Evolutionary conservation across 768 basidiomycete species (phyloP).

Genomic region (Lyophyllum shimeji): DNA sequence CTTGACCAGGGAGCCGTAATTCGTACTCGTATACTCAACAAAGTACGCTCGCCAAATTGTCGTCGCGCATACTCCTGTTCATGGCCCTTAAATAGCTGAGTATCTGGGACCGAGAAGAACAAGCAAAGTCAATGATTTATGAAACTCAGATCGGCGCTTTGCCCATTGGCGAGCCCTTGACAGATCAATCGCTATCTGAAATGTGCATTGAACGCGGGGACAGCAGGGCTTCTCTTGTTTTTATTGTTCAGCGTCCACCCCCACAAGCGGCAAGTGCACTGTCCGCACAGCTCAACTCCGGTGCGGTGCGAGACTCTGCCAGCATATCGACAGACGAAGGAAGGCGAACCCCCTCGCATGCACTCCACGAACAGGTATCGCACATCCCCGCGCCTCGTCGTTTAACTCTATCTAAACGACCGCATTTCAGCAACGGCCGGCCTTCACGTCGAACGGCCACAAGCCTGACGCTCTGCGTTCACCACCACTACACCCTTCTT

Average conservation of each 20-base stretch:
- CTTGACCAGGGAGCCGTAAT: conserved; percentile 18
- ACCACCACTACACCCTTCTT: conserved; percentile 3
- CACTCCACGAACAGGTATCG: conserved; percentile 13
- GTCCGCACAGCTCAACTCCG: conserved; percentile 4
- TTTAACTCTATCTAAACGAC: background rate
- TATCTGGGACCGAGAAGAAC: conserved; percentile 14
- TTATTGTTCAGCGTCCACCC: conserved; percentile 14
- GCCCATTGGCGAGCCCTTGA: conserved; percentile 16
- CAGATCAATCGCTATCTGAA: conserved; percentile 10
- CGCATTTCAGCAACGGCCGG: background rate
- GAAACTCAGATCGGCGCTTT: conserved; percentile 21
- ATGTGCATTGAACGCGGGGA: conserved; percentile 19
- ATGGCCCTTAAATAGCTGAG: conserved; percentile 11
- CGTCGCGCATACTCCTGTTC: background rate
- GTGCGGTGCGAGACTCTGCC: background rate
- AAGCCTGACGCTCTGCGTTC: conserved; percentile 4
- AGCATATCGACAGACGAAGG: background rate
- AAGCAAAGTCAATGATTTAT: conserved; percentile 16
- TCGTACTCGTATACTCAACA: conserved; percentile 18
- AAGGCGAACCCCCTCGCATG: conserved; percentile 9
- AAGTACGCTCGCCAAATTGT: conserved; percentile 6
- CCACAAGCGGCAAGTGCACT: background rate
- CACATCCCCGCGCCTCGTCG: background rate
- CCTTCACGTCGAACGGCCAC: background rate
- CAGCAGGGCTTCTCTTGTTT: conserved; percentile 16